Evolutionary conservation across 2,329 filamentous ascomycete genomes (phyloP), one percentile per base, ranked within the genome.

Genomic region (Trichocomaceae sp.): DNA sequence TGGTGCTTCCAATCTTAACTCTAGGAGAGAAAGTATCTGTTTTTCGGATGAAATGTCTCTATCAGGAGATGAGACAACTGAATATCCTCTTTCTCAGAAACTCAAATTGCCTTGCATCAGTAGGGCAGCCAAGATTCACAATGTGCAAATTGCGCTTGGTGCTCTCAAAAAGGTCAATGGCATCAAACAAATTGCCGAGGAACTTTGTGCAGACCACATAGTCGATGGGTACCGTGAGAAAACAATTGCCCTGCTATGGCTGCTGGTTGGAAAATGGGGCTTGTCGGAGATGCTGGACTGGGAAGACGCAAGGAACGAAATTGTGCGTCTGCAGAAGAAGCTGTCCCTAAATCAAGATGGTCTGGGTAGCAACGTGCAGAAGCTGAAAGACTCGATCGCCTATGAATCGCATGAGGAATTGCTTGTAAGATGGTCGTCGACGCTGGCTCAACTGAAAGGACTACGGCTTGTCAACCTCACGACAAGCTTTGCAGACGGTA

Each of bases 161-260:
- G 79, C 81, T 2, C 67, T 85, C 12, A 63, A 67, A n/a, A 69
- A 68, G 10, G 68, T 77, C 7, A 66, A 65, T 10, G 74, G 75
- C 1, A 67, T 76, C 12, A 69, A 66, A 3, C 62, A 65, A 12
- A 71, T 78, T 12, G 64, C 75, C 5, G 66, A 69, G 20, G 70
- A 73, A 33, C 68, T 83, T 35, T 73, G 68, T 13, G 75, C 82
- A 0, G 77, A 80, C 39, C 80, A 85, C 53, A 78, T 86, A 47
- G 81, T 86, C 6, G 77, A 85, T 60, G 83, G 83, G 2, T 81
- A 84, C 60, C 77, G 83, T 8, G 83, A 86, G 62, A 84, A 82
- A 66, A 85, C 82, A 0, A 72, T 86, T 45, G 77, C 75, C 5
- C 70, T 85, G 9, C 71, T 86, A 5, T 85, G 82, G 82, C 72